Evolutionary conservation across 2,329 filamentous ascomycete species (phyloP).

Genomic region (Penicillium olsonii): DNA sequence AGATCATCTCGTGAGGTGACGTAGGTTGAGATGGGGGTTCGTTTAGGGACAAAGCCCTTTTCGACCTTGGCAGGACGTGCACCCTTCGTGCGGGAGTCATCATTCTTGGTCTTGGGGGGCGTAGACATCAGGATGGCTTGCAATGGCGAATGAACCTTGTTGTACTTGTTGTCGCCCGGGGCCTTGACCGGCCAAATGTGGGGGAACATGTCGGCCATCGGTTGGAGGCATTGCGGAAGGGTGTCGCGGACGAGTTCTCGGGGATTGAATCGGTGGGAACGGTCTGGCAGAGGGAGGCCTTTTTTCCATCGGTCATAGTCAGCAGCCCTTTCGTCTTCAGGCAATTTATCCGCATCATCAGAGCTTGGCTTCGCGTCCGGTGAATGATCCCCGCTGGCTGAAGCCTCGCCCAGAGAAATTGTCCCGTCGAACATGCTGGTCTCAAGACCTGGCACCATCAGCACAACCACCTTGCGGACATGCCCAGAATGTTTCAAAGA

Average conservation of each 20-base stretch:
- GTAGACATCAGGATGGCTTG: slow-evolving; percentile 79
- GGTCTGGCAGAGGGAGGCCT: slow-evolving; percentile 37
- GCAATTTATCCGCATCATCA: slow-evolving; percentile 19
- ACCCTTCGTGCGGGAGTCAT: slow-evolving; percentile 50
- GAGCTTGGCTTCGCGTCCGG: slow-evolving; percentile 15
- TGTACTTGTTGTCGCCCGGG: slow-evolving; percentile 79
- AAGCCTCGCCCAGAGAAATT: slow-evolving; percentile 42
- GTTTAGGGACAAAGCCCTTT: slow-evolving; percentile 69
- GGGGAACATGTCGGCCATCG: slow-evolving; percentile 78
- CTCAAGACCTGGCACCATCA: slow-evolving; percentile 92
- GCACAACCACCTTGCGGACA: slow-evolving; percentile 73
- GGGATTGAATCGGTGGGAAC: slow-evolving; percentile 37
- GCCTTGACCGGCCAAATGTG: slow-evolving; percentile 88
- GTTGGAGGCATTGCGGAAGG: slow-evolving; percentile 57
- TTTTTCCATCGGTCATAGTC: slow-evolving; percentile 44
- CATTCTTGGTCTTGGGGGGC: slow-evolving; percentile 67
- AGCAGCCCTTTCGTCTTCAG: slow-evolving; percentile 22
- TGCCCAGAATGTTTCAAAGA: slow-evolving; percentile 58
- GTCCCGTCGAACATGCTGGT: slow-evolving; percentile 79
- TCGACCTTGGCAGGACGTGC: slow-evolving; percentile 64
- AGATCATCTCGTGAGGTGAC: slow-evolving; percentile 73
- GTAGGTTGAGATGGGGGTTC: slow-evolving; percentile 80
- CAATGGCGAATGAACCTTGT: slow-evolving; percentile 82
- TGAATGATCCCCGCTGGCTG: slow-evolving; percentile 5
- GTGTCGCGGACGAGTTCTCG: slow-evolving; percentile 29